Evolutionary conservation across 345 rosid genomes (phyloP).

Genomic region (Cardamine resedifolia): DNA sequence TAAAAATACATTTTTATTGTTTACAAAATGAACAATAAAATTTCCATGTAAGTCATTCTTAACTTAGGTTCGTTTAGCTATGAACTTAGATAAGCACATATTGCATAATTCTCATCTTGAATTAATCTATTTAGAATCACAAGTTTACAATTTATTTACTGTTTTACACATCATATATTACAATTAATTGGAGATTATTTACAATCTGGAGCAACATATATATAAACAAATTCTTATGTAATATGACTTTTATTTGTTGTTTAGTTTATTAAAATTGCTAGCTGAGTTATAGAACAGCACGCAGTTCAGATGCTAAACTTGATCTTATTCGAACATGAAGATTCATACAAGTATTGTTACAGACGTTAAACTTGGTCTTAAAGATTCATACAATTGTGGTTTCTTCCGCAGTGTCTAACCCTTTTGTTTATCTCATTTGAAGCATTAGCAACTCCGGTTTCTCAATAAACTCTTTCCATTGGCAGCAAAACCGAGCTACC

Average conservation of each 20-base stretch:
- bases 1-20: background rate
- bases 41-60: background rate
- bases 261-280: background rate
- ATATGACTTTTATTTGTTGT: background rate
- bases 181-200: background rate
- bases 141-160: background rate
- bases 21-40: background rate
- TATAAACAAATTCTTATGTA: background rate
- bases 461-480: conserved; percentile 84
- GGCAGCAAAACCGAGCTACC: conserved; percentile 80
- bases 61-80: background rate
- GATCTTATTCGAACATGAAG: conserved; percentile 1
- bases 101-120: background rate
- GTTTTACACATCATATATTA: background rate
- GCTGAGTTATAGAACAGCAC: background rate
- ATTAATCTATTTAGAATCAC: background rate
- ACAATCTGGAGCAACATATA: background rate
- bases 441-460: conserved; percentile 81
- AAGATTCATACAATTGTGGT: conserved; percentile 4
- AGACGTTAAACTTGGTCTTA: background rate
- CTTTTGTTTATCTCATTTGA: conserved; percentile 53
- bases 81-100: background rate
- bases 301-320: background rate
- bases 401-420: background rate
- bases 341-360: background rate